These are phyloP conservation scores for Suillus subalutaceus DNA, from an alignment of 768 basidiomycete species.

Conservation along the genomic window DNA sequence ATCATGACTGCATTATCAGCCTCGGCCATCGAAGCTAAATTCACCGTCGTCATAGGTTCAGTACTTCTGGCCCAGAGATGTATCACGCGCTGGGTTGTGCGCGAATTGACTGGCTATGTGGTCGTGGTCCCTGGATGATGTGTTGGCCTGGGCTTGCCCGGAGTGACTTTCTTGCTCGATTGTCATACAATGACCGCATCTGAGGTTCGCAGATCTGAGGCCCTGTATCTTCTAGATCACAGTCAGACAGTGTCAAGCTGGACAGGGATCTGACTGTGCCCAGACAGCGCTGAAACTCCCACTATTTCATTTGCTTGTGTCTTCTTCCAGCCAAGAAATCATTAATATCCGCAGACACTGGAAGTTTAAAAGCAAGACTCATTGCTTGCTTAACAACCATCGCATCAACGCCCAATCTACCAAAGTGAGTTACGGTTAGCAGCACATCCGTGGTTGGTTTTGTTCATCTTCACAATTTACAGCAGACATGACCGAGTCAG, in stretches of 20 bases:
- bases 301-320: background rate
- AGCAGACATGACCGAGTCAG: background rate
- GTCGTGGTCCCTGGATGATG: background rate
- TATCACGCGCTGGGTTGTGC: background rate
- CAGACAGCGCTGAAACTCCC: background rate
- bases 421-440: background rate
- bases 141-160: background rate
- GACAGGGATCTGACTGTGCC: background rate
- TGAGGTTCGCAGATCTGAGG: background rate
- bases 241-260: background rate
- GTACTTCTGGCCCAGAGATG: background rate
- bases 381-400: background rate
- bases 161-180: background rate
- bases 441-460: background rate
- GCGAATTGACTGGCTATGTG: background rate
- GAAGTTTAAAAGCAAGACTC: background rate
- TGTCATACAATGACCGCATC: background rate
- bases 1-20: background rate
- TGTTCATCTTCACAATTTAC: background rate
- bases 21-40: background rate
- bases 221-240: background rate
- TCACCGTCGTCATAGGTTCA: background rate
- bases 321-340: background rate
- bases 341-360: background rate
- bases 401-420: background rate